Evolutionary conservation across 306 rosid species (phyloP).

Genomic region (Canavalia gladiata): DNA sequence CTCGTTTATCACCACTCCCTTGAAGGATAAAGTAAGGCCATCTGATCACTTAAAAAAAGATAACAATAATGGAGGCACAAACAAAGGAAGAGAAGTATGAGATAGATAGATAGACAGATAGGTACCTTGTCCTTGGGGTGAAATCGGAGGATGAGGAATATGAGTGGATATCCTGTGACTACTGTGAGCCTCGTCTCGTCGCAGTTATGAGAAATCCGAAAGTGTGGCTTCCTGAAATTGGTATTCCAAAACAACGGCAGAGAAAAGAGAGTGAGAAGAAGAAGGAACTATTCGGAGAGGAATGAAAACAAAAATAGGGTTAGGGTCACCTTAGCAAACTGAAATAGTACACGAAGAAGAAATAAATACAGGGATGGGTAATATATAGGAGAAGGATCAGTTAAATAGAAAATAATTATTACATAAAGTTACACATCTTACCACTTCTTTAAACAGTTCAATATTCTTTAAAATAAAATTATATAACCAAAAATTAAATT

Average conservation of each 20-base stretch:
- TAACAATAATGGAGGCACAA: neutral
- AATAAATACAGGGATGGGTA: too few species aligned
- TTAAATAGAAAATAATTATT: too few species aligned
- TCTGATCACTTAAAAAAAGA: neutral
- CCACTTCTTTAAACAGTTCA: too few species aligned
- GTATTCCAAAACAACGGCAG: neutral
- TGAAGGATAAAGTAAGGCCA: neutral
- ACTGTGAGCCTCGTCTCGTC: too few species aligned
- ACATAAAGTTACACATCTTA: too few species aligned
- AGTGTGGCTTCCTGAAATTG: neutral
- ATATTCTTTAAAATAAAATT: too few species aligned
- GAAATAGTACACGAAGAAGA: neutral
- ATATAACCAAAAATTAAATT: too few species aligned
- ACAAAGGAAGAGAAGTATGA: neutral
- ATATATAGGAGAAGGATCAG: too few species aligned
- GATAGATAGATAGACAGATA: neutral
- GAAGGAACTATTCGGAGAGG: neutral
- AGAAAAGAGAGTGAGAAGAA: neutral
- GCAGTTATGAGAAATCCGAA: neutral
- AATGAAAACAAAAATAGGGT: neutral
- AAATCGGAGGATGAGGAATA: conserved; percentile 3
- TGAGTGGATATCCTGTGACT: too few species aligned
- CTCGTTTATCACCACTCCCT: neutral
- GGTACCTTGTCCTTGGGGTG: neutral
- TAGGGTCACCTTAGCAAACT: neutral